Percentiles rank a stretch among this genome's conserved stretches.
phyloP scores from a whole-genome alignment of 768 basidiomycete genomes.

The Neoboletus brunneissimus region DNA sequence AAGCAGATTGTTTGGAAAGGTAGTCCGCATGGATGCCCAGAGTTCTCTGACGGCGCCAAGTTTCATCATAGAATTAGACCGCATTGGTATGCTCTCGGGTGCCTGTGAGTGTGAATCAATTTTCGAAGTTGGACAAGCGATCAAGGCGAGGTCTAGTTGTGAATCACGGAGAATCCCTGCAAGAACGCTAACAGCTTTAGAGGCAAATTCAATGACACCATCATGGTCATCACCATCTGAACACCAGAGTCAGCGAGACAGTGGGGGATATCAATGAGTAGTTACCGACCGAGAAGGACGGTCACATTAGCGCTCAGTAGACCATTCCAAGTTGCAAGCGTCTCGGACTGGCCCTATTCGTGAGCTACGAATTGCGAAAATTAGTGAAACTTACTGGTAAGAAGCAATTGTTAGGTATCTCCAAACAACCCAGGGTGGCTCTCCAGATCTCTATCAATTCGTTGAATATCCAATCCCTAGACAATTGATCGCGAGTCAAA shows the following conservation, averaged over 20 bases:
- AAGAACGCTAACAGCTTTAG: slow-evolving; percentile 42
- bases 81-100: slow-evolving; percentile 6
- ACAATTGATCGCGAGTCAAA: slow-evolving; percentile 58
- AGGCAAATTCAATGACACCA: slow-evolving; percentile 38
- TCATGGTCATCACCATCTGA: slow-evolving; percentile 45
- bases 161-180: slow-evolving; percentile 47
- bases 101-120: slow-evolving; percentile 1
- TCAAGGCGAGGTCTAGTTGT: slow-evolving; percentile 41
- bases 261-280: slow-evolving; percentile 3
- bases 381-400: slow-evolving; percentile 46
- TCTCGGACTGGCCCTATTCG: slow-evolving; percentile 37
- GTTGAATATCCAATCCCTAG: slow-evolving; percentile 49
- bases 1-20: slow-evolving; percentile 44
- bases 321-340: slow-evolving; percentile 56
- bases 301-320: slow-evolving; percentile 50
- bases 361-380: background rate
- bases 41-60: slow-evolving; percentile 56
- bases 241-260: slow-evolving; percentile 4
- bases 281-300: slow-evolving; percentile 51
- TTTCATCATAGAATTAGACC: slow-evolving; percentile 50
- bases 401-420: slow-evolving; percentile 42
- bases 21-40: slow-evolving; percentile 47
- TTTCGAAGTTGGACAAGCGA: slow-evolving; percentile 20
- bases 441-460: slow-evolving; percentile 55
- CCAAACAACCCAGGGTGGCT: slow-evolving; percentile 41